Base-by-base conservation (phyloP, 441 rosid genomes). In the Brassica balearica region DNA sequence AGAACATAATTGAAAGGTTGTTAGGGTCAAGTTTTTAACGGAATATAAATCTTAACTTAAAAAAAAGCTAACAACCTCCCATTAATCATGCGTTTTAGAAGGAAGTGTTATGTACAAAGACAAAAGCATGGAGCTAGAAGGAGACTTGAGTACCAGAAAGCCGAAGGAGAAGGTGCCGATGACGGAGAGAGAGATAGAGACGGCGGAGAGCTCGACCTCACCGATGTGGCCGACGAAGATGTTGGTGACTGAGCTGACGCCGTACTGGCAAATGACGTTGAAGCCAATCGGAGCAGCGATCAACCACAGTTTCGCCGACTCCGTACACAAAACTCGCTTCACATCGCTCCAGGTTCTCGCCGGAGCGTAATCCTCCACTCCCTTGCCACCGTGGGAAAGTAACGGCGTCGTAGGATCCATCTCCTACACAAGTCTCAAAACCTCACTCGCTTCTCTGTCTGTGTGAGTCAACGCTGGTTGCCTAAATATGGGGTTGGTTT, bases 161-260 rank as follows among this genome's bases (percentile, higher is more conserved):
- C 98, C 95, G 65, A 89, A 91, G 69, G 95, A 85, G 91, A 91
- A 93, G 41, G 87, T 84, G n/a, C 94, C 89, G 11, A 90, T 82
- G 73, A 90, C 98, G 20, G 88, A 83, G 68, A 90, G 92, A 20
- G 94, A 78, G 71, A 92, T 84, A 2, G 96, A 76, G 23, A 92
- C 93, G 19, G 91, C 91, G 20, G 96, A 89, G 82, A 94, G 97
- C 78, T 92, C 86, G 12, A 86, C 2, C 1, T 86, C 88, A 2
- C 96, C 93, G 38, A 94, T 76, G 41, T 90, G 98, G 0, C 98
- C 97, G 2, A 81, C 97, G 56, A 87, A 92, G 25, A 90, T 91
- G 69, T 43, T 88, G 64, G 93, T 89, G 62, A 86, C 51, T 12
- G 95, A 86, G 69, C 69, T 83, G 27, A 84, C 85, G 0, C 91